Percentiles rank a stretch among this genome's conserved stretches.
These are phyloP conservation scores for Pinus albicaulis DNA, from an alignment of 75 land plant genomes.

Conservation along the genomic window DNA sequence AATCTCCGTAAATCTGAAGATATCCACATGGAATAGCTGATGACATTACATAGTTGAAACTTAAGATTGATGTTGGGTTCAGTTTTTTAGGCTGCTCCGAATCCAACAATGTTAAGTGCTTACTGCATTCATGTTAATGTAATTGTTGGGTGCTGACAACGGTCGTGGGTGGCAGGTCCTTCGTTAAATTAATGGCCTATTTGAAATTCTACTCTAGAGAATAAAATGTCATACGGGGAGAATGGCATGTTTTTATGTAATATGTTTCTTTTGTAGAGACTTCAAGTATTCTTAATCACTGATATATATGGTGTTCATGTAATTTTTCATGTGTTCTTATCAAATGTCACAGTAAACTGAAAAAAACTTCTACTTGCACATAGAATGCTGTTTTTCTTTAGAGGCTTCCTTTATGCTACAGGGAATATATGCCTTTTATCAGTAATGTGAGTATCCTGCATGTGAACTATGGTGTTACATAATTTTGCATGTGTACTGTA, in stretches of 20 bases:
- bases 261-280: neutral
- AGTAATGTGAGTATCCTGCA: too few species aligned
- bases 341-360: too few species aligned
- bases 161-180: neutral
- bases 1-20: conserved; percentile 41
- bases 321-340: neutral
- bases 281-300: neutral
- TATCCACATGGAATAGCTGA: conserved; percentile 3
- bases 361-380: too few species aligned
- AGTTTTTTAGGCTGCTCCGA: neutral
- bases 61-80: neutral
- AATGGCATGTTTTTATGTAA: neutral
- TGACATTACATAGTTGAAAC: neutral
- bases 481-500: neutral
- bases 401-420: too few species aligned
- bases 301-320: neutral
- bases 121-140: neutral
- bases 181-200: neutral
- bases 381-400: too few species aligned
- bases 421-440: too few species aligned
- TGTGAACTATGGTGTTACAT: too few species aligned
- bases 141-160: neutral
- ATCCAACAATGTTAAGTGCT: neutral
- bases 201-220: neutral
- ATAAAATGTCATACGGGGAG: neutral